A percentile compares a stretch with the other conserved stretches of the same genome.
phyloP scores from a whole-genome alignment of 2,329 filamentous ascomycete genomes.

The Talaromyces albobiverticillius region DNA sequence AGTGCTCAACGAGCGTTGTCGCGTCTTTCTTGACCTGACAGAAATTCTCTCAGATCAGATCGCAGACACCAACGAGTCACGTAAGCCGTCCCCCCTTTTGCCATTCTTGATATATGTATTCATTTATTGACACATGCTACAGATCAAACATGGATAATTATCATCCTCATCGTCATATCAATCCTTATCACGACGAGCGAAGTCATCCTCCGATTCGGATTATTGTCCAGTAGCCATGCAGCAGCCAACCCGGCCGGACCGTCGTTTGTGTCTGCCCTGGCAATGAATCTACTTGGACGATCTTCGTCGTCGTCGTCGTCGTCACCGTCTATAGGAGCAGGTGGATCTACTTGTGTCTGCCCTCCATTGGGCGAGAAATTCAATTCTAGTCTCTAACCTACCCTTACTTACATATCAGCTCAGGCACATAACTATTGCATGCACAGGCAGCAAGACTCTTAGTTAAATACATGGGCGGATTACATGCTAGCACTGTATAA shows the following conservation, averaged over 20 bases:
- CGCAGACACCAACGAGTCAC: constrained; percentile 90
- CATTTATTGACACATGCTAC: constrained; percentile 8
- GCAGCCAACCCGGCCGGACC: constrained; percentile 14
- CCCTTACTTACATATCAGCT: too few species aligned
- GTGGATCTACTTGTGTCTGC: not conserved
- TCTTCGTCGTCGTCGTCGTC: not conserved
- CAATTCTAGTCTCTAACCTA: constrained; percentile 3
- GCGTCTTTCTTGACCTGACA: constrained; percentile 92
- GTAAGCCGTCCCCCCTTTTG: constrained; percentile 30
- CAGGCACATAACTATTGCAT: too few species aligned
- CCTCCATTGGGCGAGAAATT: not conserved
- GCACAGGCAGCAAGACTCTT: too few species aligned
- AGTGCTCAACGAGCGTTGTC: constrained; percentile 93
- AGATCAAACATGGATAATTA: constrained; percentile 96
- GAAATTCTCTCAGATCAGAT: constrained; percentile 92
- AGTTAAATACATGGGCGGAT: too few species aligned
- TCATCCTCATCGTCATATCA: constrained; percentile 84
- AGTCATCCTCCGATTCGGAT: constrained; percentile 79
- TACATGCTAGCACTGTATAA: too few species aligned
- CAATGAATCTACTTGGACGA: constrained; percentile 15
- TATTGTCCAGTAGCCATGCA: constrained; percentile 50
- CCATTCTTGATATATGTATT: not conserved
- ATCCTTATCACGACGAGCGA: constrained; percentile 90
- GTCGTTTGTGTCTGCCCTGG: constrained; percentile 18
- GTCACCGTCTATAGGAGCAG: not conserved